Evolutionary conservation across 768 basidiomycete species (phyloP), one percentile per base, ranked within the genome.

Genomic region (Lactifluus piperatus): DNA sequence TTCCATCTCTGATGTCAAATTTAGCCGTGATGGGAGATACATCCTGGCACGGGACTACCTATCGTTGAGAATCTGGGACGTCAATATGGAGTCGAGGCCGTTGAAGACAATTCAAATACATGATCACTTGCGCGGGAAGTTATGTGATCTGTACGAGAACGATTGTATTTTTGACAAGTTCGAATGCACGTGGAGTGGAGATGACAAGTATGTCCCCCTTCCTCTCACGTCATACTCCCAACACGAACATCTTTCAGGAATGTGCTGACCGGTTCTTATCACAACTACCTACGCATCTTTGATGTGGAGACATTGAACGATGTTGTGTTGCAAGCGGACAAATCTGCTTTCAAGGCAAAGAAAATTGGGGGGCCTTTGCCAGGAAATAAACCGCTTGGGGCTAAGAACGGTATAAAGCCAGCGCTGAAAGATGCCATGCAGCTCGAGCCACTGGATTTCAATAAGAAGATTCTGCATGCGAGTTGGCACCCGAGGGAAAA

Each of bases 161-260:
- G 97, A 99, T 69, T 98, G 97, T 74, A 99, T 99, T 69, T 99
- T 98, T 71, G 97, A 99, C 79, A 98, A 98, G 74, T 99, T 98
- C 66, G 97, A 99, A 75, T 98, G 97, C 71, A 88, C 91, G 22
- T 99, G 94, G 88, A 89, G 90, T 64, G 97, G 97, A 37, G 91
- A 97, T 70, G 95, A 91, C 71, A 85, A 86, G 97, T 86, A 74
- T 72, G 95, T 84, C 59, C 65, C 10, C 77, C 76, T n/a, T 58
- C 56, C 49, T 49, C 8, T 53, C n/a, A 5, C 30, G 9, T 32
- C 22, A 16, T 11, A 29, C 20, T 22, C 26, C 16, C 45, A 16
- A 54, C 39, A 9, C 3, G n/a, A 45, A 13, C 30, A n/a, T 11
- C 30, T 56, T 41, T 9, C 67, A 99, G 97, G 68, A 86, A 94